phyloP scores from a whole-genome alignment of 2,329 filamentous ascomycete genomes.

The Fusarium pilosicola region DNA sequence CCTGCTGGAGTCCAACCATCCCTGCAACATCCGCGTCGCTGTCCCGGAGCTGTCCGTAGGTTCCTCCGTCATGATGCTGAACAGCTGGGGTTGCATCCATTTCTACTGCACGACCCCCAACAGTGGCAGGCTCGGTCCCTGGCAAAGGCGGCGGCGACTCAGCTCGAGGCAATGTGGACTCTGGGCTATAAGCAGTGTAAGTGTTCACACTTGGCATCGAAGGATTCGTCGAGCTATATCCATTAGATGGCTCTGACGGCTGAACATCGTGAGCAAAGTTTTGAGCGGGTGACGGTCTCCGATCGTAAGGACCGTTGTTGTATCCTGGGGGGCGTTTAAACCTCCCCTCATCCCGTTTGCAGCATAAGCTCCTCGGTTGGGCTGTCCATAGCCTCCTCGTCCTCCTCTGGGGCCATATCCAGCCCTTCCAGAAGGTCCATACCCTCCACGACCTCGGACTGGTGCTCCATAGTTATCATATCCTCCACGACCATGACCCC shows the following conservation, averaged over 20 bases:
- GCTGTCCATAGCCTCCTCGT: constrained; percentile 48
- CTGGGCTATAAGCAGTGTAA: constrained; percentile 58
- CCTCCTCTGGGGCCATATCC: constrained; percentile 56
- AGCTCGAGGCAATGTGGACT: constrained; percentile 64
- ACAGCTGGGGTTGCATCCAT: constrained; percentile 75
- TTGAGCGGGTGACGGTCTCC: constrained; percentile 51
- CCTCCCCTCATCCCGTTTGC: constrained; percentile 45
- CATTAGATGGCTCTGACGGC: constrained; percentile 48
- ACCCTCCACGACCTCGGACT: constrained; percentile 54
- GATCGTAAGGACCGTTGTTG: constrained; percentile 52
- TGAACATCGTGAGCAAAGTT: constrained; percentile 53
- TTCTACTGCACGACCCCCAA: constrained; percentile 75
- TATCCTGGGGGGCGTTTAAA: constrained; percentile 56
- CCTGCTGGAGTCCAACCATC: constrained; percentile 77
- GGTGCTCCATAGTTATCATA: constrained; percentile 59
- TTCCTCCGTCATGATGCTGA: constrained; percentile 54
- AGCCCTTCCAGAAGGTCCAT: constrained; percentile 54
- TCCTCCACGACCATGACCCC: constrained; percentile 63
- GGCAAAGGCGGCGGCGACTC: constrained; percentile 72
- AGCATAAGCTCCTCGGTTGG: constrained; percentile 47
- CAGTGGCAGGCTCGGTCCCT: constrained; percentile 52
- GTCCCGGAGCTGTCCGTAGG: constrained; percentile 63
- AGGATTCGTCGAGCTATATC: constrained; percentile 47
- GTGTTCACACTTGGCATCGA: constrained; percentile 48
- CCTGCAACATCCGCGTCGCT: constrained; percentile 78